Evolutionary conservation across 768 basidiomycete genomes (phyloP), one percentile per base, ranked within the genome.

Genomic region (Dacryopinax spathularia): DNA sequence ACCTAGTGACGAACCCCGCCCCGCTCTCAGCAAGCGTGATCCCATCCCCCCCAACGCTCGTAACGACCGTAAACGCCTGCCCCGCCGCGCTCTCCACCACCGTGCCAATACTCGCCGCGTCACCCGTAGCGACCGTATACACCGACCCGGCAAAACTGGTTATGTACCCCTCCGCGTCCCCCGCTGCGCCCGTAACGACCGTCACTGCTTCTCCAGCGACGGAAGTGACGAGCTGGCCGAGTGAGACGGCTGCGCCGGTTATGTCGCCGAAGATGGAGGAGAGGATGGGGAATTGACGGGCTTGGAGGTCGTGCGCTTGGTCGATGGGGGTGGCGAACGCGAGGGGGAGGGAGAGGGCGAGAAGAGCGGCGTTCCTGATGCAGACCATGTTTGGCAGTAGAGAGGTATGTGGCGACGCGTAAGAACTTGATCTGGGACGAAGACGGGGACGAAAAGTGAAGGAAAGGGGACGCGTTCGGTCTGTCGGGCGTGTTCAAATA

Each of bases 111-210:
- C 36, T 44, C 35, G 35, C 65, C 20, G 39, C 39, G 9, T 27
- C 59, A 2, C 60, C 63, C 7, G 69, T 70, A 9, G 80, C 79
- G 22, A 79, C 75, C 16, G 80, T 84, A 72, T 78, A 85, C 1
- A 79, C 70, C 7, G 79, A 77, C 34, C 84, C 84, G 27, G 77
- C 82, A 65, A 77, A 78, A 20, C 80, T 77, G 31, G 83, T 85
- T 7, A 73, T 75, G 35, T 61, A 36, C 18, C 63, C 63, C 6
- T 33, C 63, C 1, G 79, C 85, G 43, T 77, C 68, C 12, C 85
- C 86, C 6, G 84, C 86, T 10, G 70, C 78, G 39, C 80, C 81
- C 16, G 82, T 84, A 31, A 87, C 72, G 20, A 87, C 70, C 15
- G 82, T 87, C 60, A 77, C 73, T 1, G 75, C 80, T 9, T 73